Conservation (phyloP, 1,284 basidiomycete genomes). For the Leccinum colubrinum region DNA sequence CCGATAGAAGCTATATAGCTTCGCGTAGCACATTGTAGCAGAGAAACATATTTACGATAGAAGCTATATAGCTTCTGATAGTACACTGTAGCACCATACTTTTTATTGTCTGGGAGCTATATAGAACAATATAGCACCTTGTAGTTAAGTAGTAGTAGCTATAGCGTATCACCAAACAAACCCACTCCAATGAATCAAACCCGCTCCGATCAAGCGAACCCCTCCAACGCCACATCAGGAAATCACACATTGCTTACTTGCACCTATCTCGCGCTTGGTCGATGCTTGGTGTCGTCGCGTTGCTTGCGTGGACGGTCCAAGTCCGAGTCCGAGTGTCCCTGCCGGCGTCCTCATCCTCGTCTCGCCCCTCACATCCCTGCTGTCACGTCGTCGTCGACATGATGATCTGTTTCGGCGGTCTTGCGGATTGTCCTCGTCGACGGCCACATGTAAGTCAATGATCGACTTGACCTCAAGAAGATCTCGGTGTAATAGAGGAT, state of each 20-base stretch:
- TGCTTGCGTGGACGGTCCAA: too few relatives aligned
- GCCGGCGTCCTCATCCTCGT: too few relatives aligned
- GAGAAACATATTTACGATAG: not conserved
- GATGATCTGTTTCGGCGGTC: slow-evolving; percentile 9
- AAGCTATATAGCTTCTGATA: not conserved
- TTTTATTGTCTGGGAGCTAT: not conserved
- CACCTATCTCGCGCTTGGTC: too few relatives aligned
- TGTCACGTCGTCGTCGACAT: slow-evolving; percentile 38
- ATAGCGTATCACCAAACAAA: not conserved
- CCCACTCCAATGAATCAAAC: too few relatives aligned
- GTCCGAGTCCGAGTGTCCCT: too few relatives aligned
- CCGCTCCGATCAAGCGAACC: too few relatives aligned
- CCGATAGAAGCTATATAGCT: too few relatives aligned
- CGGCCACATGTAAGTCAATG: slow-evolving; percentile 57
- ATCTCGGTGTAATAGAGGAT: slow-evolving; percentile 62
- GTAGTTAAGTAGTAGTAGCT: not conserved
- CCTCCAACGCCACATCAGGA: too few relatives aligned
- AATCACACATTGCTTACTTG: too few relatives aligned
- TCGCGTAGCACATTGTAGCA: not conserved
- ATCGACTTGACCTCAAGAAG: slow-evolving; percentile 68
- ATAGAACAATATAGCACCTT: not conserved
- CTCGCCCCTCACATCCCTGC: too few relatives aligned
- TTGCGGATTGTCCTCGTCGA: slow-evolving; percentile 35
- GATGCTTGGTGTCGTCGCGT: too few relatives aligned
- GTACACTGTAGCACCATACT: not conserved